Evolutionary conservation across 1,139 yeast genomes (phyloP), one percentile per base, ranked within the genome.

Genomic region (Blastobotrys raffinosifermentans): DNA sequence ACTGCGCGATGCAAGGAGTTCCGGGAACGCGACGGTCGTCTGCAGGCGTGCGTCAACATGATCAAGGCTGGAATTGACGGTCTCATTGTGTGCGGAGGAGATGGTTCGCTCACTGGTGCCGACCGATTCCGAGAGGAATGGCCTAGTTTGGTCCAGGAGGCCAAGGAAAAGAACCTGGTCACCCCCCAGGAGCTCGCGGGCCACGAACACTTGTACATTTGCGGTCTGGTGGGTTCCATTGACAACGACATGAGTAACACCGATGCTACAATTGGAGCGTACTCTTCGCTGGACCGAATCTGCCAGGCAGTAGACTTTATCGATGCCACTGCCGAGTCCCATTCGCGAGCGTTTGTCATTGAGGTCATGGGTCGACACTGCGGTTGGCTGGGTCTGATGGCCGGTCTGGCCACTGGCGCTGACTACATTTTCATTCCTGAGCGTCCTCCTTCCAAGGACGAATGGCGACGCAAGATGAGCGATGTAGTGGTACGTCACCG

Each of bases 281-380:
- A 76, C 63, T 87, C 96, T 2, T 85, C 97, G 10, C 73, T 91
- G 53, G 96, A 85, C 50, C 74, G 98, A 63, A 91, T 91, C 55
- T 82, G 95, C 59, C 86, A 85, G 61, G 83, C 89, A 63, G 85
- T 89, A 48, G 97, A 91, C 62, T 87, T 83, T 63, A 91, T 91
- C 52, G 96, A 89, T 61, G 94, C 96, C 33, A 91, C 98, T 23
- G 98, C 98, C 15, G 76, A 84, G 51, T 89, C 97, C 4, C 98
- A 91, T 60, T 86, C 96, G 15, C 77, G 98, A 60, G 98, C 98
- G 4, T 91, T 91, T 61, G 96, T 91, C 32, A 86, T 91, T 43
- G 98, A 91, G 64, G 98, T 91, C 35, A 91, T 91, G 98, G 98
- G 98, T 41, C 79, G 98, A 61, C 95, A 91, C 64, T 91, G 98